A percentile compares a stretch with the other conserved stretches of the same genome.
phyloP scores from a whole-genome alignment of 2,329 filamentous ascomycete species.

The Chrysoporthe cubensis region DNA sequence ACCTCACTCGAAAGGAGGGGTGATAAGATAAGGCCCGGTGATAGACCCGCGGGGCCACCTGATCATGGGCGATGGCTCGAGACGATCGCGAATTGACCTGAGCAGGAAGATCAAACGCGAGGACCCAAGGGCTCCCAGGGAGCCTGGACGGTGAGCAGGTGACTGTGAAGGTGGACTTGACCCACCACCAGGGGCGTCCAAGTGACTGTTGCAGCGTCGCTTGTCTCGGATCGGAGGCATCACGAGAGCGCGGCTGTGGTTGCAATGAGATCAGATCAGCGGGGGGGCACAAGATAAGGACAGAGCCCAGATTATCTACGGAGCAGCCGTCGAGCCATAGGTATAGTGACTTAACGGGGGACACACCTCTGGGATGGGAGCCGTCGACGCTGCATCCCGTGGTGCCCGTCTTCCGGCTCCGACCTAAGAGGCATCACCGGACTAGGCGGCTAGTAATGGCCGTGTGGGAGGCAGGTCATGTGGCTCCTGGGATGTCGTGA shows the following conservation, averaged over 20 bases:
- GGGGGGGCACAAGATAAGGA: neutral
- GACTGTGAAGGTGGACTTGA: constrained; percentile 11
- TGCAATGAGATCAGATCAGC: constrained; percentile 8
- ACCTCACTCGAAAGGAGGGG: constrained; percentile 28
- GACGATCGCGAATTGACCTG: neutral
- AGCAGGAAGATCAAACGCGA: neutral
- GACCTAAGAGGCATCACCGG: constrained; percentile 17
- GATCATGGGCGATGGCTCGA: neutral
- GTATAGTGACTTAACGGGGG: neutral
- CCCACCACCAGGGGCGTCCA: constrained; percentile 7
- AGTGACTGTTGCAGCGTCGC: constrained; percentile 11
- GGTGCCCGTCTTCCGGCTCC: neutral
- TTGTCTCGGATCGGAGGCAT: constrained; percentile 15
- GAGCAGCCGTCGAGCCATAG: neutral
- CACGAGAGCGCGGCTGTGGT: constrained; percentile 11
- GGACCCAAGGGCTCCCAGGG: neutral
- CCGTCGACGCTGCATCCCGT: neutral
- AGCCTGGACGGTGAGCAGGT: constrained; percentile 6
- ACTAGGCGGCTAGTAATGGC: constrained; percentile 1
- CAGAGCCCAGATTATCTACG: neutral
- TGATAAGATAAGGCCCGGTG: constrained; percentile 29
- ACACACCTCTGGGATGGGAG: neutral
- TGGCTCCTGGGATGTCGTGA: constrained; percentile 21
- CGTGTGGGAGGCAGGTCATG: constrained; percentile 27
- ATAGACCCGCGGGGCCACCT: neutral